phyloP scores from a whole-genome alignment of 2,329 filamentous ascomycete species.

The Aspergillus brunneoviolaceus region DNA sequence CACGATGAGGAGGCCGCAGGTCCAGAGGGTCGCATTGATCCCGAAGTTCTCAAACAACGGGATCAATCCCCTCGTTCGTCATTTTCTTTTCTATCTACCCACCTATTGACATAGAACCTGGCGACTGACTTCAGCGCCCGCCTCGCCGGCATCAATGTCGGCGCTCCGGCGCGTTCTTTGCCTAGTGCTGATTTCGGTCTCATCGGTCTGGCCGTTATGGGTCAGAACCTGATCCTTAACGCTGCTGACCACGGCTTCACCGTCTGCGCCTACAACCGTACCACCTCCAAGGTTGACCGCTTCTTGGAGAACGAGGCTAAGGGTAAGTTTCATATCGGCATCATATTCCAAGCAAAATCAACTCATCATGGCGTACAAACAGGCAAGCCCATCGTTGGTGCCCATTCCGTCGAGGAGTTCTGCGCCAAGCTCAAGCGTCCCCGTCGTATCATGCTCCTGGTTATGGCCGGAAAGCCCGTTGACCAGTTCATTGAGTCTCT shows the following conservation, averaged over 20 bases:
- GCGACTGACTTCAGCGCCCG: slow-evolving; percentile 63
- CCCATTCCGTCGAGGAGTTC: slow-evolving; percentile 92
- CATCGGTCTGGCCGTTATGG: slow-evolving; percentile 89
- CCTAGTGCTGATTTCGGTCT: slow-evolving; percentile 83
- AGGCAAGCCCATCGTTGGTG: slow-evolving; percentile 92
- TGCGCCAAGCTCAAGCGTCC: slow-evolving; percentile 95
- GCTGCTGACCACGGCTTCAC: slow-evolving; percentile 92
- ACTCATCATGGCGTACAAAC: neutral
- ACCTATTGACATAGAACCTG: slow-evolving; percentile 36
- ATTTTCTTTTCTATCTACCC: slow-evolving; percentile 13
- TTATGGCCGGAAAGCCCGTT: slow-evolving; percentile 96
- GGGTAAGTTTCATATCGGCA: slow-evolving; percentile 48
- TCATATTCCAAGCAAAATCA: neutral
- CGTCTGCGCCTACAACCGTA: slow-evolving; percentile 98
- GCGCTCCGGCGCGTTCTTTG: slow-evolving; percentile 56
- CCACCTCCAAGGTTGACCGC: slow-evolving; percentile 93
- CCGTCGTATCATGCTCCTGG: slow-evolving; percentile 95
- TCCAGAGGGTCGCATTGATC: neutral
- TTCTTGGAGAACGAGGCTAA: slow-evolving; percentile 91
- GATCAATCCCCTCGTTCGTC: slow-evolving; percentile 1
- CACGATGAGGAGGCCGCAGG: neutral
- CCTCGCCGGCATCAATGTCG: slow-evolving; percentile 71
- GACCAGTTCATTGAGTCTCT: slow-evolving; percentile 98
- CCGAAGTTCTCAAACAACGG: neutral
- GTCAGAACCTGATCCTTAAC: slow-evolving; percentile 85